Percentiles rank a stretch among this genome's conserved stretches.
Evolutionary conservation across 1,139 yeast genomes (phyloP).

Genomic region (Taphrina sp.): DNA sequence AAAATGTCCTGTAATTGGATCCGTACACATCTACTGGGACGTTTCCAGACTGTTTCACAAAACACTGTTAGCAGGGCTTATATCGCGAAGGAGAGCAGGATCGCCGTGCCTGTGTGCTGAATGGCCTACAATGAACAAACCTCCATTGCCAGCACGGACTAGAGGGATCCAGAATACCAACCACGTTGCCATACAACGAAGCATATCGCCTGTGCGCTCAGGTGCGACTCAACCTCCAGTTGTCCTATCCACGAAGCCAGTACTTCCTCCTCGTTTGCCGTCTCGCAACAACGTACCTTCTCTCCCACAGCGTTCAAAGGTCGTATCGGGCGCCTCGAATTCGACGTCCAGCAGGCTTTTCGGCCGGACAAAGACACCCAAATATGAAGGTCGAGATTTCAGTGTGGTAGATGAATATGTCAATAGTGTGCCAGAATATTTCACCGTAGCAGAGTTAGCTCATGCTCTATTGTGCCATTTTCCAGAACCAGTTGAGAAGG

Average conservation of each 20-base stretch:
- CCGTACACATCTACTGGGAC: too few species aligned
- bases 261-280: constrained; percentile 1
- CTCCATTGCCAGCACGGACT: constrained; percentile 4
- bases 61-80: too few species aligned
- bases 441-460: not conserved
- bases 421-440: constrained; percentile 3
- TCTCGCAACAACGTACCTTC: not conserved
- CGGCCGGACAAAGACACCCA: constrained; percentile 4
- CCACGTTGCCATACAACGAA: too few species aligned
- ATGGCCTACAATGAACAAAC: too few species aligned
- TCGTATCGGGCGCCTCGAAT: not conserved
- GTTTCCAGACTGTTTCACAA: too few species aligned
- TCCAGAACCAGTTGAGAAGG: constrained; percentile 4
- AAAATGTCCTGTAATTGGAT: too few species aligned
- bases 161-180: not conserved
- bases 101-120: too few species aligned
- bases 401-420: constrained; percentile 5
- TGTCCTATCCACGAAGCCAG: not conserved
- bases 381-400: constrained; percentile 9
- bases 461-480: constrained; percentile 5
- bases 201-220: not conserved
- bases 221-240: constrained; percentile 1
- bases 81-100: too few species aligned
- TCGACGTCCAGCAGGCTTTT: constrained; percentile 4
- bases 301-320: not conserved